A percentile compares a stretch with the other conserved stretches of the same genome.
Conservation (phyloP, 257 asterid genomes). For the Jacaranda mimosifolia region DNA sequence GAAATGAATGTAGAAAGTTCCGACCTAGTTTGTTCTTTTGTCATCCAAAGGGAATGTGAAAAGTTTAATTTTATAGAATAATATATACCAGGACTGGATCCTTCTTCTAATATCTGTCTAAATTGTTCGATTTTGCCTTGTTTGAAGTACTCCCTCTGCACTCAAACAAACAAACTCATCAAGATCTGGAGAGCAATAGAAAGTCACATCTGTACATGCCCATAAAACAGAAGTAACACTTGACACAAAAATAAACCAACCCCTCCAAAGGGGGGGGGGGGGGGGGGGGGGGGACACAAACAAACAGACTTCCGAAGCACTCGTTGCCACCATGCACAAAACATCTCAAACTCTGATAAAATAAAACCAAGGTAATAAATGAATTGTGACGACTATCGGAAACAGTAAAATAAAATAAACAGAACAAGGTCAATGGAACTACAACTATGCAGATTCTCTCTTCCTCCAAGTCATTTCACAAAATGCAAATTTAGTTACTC, state of each 20-base stretch:
- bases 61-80: slow-evolving; percentile 3
- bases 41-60: slow-evolving; percentile 29
- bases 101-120: slow-evolving; percentile 96
- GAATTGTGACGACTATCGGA: background rate
- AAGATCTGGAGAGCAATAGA: slow-evolving; percentile 14
- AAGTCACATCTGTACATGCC: slow-evolving; percentile 9
- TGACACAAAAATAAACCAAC: slow-evolving; percentile 24
- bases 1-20: slow-evolving; percentile 14
- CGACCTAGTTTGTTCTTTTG: background rate
- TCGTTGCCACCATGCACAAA: slow-evolving; percentile 17
- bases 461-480: background rate
- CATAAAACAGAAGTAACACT: slow-evolving; percentile 22
- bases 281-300: no score
- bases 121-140: slow-evolving; percentile 95
- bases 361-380: background rate
- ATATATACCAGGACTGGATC: slow-evolving; percentile 90
- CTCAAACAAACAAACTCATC: slow-evolving; percentile 36
- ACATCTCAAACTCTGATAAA: background rate
- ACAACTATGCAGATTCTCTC: slow-evolving; percentile 7
- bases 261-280: slow-evolving; percentile 1
- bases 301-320: slow-evolving; percentile 13
- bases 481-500: slow-evolving; percentile 8
- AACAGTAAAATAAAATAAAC: background rate
- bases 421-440: slow-evolving; percentile 11
- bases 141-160: slow-evolving; percentile 98